phyloP scores from a whole-genome alignment of 2,329 filamentous ascomycete genomes.

The Apiospora pterosperma region DNA sequence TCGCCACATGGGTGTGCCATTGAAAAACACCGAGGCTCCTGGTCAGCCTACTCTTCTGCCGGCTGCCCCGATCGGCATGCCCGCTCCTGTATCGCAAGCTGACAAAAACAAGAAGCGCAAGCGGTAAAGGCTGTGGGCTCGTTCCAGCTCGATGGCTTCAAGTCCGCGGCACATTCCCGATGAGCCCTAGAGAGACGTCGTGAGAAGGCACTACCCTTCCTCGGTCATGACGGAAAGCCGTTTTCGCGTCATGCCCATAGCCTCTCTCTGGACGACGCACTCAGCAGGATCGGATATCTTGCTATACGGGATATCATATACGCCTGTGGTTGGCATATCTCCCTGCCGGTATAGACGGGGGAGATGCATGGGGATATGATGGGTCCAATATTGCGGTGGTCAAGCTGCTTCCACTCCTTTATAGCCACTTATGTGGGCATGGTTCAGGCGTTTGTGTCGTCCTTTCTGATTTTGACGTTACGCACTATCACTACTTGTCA shows the following conservation, averaged over 20 bases:
- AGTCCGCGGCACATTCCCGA: neutral
- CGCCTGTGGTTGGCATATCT: neutral
- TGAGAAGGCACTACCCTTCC: neutral
- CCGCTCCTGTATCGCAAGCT: conserved; percentile 18
- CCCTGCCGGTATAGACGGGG: neutral
- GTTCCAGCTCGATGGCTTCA: neutral
- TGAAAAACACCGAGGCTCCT: conserved; percentile 52
- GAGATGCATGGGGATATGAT: neutral
- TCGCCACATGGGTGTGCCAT: conserved; percentile 66
- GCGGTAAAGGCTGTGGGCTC: conserved; percentile 36
- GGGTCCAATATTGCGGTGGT: neutral
- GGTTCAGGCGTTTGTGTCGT: conserved; percentile 1
- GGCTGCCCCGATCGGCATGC: conserved; percentile 38
- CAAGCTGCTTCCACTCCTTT: neutral
- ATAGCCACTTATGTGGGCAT: neutral
- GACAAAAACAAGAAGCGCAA: conserved; percentile 64
- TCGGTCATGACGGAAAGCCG: neutral
- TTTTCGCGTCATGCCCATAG: neutral
- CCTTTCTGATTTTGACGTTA: neutral
- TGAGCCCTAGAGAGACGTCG: neutral
- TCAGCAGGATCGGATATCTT: neutral
- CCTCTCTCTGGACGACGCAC: neutral
- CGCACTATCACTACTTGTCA: neutral
- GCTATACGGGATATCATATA: neutral
- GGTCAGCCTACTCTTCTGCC: conserved; percentile 31